A percentile compares a stretch with the other conserved stretches of the same genome.
Evolutionary conservation across 768 basidiomycete species (phyloP).

Genomic region (Lentinula lateritia): DNA sequence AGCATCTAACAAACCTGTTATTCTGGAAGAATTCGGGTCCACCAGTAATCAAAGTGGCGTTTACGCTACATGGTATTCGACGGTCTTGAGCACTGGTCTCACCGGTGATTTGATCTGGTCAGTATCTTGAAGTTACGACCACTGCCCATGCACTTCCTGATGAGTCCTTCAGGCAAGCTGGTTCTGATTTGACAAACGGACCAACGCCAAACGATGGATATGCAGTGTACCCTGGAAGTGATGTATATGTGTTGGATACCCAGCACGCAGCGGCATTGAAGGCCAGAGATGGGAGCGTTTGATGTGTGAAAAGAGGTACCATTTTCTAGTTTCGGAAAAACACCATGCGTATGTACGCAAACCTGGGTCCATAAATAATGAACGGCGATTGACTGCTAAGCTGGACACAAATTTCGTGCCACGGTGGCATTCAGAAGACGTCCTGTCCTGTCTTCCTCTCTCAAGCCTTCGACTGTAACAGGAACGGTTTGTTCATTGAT

Average conservation of each 20-base stretch:
- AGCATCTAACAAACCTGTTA: slow-evolving; percentile 51
- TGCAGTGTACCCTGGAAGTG: slow-evolving; percentile 28
- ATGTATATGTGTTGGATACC: slow-evolving; percentile 28
- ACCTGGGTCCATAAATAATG: neutral
- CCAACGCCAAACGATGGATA: slow-evolving; percentile 41
- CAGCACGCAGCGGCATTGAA: slow-evolving; percentile 34
- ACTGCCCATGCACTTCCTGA: neutral
- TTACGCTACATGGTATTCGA: slow-evolving; percentile 51
- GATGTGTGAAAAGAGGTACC: neutral
- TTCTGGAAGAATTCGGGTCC: slow-evolving; percentile 64
- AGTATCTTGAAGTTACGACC: neutral
- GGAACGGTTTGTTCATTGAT: too few species aligned
- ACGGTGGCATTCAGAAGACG: too few species aligned
- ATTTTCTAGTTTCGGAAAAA: neutral
- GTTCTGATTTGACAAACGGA: slow-evolving; percentile 17
- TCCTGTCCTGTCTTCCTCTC: too few species aligned
- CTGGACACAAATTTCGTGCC: too few species aligned
- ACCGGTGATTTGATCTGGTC: slow-evolving; percentile 63
- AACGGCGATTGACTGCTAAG: neutral
- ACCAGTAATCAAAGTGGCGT: slow-evolving; percentile 33
- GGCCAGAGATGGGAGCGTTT: slow-evolving; percentile 19
- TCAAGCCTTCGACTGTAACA: too few species aligned
- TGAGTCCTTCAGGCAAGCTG: slow-evolving; percentile 20
- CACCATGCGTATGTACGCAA: too few species aligned
- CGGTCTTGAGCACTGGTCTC: slow-evolving; percentile 45